Conservation (phyloP, 2,329 filamentous ascomycete genomes). For the Amauroascus verrucosus region DNA sequence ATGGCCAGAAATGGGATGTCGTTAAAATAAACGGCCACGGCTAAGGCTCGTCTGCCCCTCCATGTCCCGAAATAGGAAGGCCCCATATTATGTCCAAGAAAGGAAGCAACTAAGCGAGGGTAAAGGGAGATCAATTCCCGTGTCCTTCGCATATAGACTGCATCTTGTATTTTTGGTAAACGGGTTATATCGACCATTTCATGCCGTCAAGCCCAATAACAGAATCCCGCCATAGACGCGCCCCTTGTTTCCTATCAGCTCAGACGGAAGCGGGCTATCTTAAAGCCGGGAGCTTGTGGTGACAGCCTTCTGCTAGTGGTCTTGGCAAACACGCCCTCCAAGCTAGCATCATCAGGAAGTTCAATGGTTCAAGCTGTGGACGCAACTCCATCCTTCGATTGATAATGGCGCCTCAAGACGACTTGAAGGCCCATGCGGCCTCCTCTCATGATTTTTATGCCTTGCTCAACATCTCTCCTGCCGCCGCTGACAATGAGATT, state of each 20-base stretch:
- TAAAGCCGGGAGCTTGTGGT: too few relatives aligned
- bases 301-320: too few relatives aligned
- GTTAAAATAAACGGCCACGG: background rate
- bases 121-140: too few relatives aligned
- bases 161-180: too few relatives aligned
- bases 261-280: too few relatives aligned
- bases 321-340: background rate
- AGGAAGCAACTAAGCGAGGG: background rate
- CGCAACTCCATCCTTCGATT: background rate
- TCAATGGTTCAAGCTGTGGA: background rate
- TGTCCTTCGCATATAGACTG: too few relatives aligned
- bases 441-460: constrained; percentile 66
- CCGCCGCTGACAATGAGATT: constrained; percentile 60
- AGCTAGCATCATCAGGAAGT: background rate
- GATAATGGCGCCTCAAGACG: constrained; percentile 32
- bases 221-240: too few relatives aligned
- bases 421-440: constrained; percentile 48
- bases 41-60: background rate
- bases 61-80: background rate
- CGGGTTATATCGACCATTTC: too few relatives aligned
- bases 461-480: constrained; percentile 57
- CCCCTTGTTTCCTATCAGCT: too few relatives aligned
- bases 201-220: too few relatives aligned
- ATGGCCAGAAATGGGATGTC: background rate
- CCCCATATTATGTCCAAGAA: background rate